A percentile compares a stretch with the other conserved stretches of the same genome.
Evolutionary conservation across 495 filamentous ascomycete species (phyloP).

Genomic region (Lophium mytilinum): DNA sequence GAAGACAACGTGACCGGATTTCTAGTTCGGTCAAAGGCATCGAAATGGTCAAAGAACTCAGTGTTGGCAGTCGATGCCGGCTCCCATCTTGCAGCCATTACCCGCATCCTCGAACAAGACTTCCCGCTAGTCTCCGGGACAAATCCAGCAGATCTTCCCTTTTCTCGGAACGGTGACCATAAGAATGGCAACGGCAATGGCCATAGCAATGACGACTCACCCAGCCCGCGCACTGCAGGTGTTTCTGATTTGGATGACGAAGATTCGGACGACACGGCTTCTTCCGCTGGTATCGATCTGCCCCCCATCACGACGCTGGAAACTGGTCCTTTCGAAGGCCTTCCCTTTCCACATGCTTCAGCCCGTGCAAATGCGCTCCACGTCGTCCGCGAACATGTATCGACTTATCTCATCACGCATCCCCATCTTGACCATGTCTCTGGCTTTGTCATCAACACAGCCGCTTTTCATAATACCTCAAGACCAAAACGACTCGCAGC

Average conservation of each 20-base stretch:
- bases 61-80: constrained; percentile 88
- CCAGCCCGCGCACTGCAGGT: constrained; percentile 7
- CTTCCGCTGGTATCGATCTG: background rate
- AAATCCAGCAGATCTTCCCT: background rate
- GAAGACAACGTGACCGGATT: constrained; percentile 87
- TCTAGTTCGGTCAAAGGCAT: constrained; percentile 72
- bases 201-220: constrained; percentile 5
- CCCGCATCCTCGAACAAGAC: constrained; percentile 55
- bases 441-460: constrained; percentile 87
- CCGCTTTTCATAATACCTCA: constrained; percentile 61
- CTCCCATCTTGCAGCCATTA: constrained; percentile 77
- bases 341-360: constrained; percentile 53
- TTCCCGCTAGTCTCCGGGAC: constrained; percentile 26
- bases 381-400: constrained; percentile 68
- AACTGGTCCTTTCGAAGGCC: constrained; percentile 63
- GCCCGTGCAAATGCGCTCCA: constrained; percentile 71
- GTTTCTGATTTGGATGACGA: constrained; percentile 12
- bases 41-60: constrained; percentile 70
- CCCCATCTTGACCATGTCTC: constrained; percentile 90
- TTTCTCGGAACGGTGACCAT: background rate
- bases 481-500: constrained; percentile 77
- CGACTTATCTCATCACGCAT: constrained; percentile 85
- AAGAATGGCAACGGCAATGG: constrained; percentile 3
- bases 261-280: constrained; percentile 8
- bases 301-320: constrained; percentile 27